These are phyloP conservation scores for Solanum ahanhuiri DNA, from an alignment of 257 asterid genomes.

Conservation along the genomic window DNA sequence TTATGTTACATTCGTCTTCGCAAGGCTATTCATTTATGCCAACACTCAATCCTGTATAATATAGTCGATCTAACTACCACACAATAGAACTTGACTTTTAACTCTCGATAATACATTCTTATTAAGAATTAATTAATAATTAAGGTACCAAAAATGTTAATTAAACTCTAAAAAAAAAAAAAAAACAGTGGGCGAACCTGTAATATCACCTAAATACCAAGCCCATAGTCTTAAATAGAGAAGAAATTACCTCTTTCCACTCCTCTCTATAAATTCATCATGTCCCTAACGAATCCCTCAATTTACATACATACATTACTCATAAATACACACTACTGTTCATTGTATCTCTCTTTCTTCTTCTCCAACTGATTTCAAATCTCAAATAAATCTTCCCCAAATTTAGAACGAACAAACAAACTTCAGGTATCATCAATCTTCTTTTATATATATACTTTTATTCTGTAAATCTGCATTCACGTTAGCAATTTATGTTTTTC, in stretches of 20 bases:
- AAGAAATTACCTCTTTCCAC: background rate
- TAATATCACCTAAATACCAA: slow-evolving; percentile 10
- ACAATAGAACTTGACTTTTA: background rate
- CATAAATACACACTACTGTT: background rate
- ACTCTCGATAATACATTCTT: background rate
- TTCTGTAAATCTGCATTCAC: background rate
- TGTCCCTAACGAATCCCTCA: background rate
- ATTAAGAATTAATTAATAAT: background rate
- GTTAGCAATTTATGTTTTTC: background rate
- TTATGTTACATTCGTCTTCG: too few relatives aligned
- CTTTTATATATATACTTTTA: background rate
- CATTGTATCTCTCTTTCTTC: background rate
- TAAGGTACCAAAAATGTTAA: background rate
- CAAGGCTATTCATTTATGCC: too few relatives aligned
- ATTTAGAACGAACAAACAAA: background rate
- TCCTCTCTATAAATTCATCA: slow-evolving; percentile 25
- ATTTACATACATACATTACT: background rate
- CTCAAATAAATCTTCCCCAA: background rate
- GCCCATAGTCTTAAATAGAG: slow-evolving; percentile 8
- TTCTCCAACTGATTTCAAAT: background rate
- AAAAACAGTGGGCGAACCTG: background rate
- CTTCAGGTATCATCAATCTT: background rate
- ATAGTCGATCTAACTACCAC: background rate
- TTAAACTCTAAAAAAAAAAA: background rate
- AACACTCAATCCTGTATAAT: too few relatives aligned